phyloP scores from a whole-genome alignment of 1,139 yeast species.

The Saccharomyces hybrid region DNA sequence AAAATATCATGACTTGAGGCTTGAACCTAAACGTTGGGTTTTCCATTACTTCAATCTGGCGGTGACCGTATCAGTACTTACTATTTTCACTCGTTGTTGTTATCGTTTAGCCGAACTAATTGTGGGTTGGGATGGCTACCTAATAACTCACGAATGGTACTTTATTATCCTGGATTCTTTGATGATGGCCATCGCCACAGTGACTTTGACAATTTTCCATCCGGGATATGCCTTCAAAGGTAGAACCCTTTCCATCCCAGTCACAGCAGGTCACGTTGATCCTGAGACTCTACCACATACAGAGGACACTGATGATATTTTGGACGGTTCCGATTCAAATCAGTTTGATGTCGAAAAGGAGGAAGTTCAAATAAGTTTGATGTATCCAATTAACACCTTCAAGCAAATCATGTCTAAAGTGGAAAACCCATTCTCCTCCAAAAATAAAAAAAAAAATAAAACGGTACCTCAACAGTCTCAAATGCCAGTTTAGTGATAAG shows the following conservation, averaged over 20 bases:
- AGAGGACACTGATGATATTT: neutral
- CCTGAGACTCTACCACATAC: slow-evolving; percentile 11
- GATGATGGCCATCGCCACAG: slow-evolving; percentile 48
- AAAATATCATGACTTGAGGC: slow-evolving; percentile 20
- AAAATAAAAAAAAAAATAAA: neutral
- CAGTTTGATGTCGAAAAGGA: neutral
- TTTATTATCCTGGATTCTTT: slow-evolving; percentile 72
- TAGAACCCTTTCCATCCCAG: slow-evolving; percentile 18
- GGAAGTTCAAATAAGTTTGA: neutral
- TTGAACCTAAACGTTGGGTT: slow-evolving; percentile 26
- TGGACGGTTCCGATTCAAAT: neutral
- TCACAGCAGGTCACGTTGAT: slow-evolving; percentile 18
- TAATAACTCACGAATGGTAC: slow-evolving; percentile 64
- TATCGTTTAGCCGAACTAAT: slow-evolving; percentile 76
- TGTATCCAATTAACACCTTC: neutral
- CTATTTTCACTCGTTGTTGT: slow-evolving; percentile 64
- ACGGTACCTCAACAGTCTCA: neutral
- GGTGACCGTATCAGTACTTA: slow-evolving; percentile 46
- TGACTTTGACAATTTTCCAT: slow-evolving; percentile 49
- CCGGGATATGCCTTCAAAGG: slow-evolving; percentile 53
- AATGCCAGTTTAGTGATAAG: neutral
- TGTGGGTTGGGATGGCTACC: slow-evolving; percentile 68
- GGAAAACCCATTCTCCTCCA: neutral
- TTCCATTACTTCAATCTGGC: slow-evolving; percentile 47
- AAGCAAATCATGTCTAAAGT: neutral